phyloP scores from a whole-genome alignment of 2,329 filamentous ascomycete genomes.

The Trichoderma sp. region DNA sequence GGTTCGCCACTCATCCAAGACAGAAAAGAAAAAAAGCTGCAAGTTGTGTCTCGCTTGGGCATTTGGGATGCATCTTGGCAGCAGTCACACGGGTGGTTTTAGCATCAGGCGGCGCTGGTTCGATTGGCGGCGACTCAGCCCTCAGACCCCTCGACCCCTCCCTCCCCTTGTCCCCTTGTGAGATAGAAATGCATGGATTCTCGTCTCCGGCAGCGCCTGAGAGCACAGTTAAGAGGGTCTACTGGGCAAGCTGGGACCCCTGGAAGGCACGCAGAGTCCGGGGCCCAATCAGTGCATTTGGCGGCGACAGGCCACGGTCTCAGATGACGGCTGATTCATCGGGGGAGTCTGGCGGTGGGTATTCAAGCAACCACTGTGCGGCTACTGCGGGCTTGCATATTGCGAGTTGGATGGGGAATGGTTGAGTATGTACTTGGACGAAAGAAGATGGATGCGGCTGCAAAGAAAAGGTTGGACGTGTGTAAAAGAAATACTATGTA shows the following conservation, averaged over 20 bases:
- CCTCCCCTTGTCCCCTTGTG: neutral
- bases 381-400: neutral
- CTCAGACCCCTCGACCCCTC: neutral
- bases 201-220: neutral
- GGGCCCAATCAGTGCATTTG: neutral
- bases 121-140: neutral
- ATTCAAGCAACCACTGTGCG: neutral
- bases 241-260: neutral
- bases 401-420: neutral
- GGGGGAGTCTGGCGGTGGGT: neutral
- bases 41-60: constrained; percentile 5
- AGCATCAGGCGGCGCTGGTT: constrained; percentile 14
- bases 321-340: constrained; percentile 18
- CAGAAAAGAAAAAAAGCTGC: neutral
- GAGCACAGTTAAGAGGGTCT: neutral
- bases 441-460: neutral
- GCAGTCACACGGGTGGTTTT: constrained; percentile 11
- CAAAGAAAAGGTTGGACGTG: neutral
- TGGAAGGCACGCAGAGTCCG: neutral
- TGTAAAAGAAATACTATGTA: neutral
- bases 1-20: constrained; percentile 2
- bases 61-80: neutral
- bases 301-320: constrained; percentile 6
- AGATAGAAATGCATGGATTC: neutral
- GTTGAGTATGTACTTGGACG: neutral